Conservation (phyloP, 1,284 basidiomycete genomes). For the Trichosporon sp. region DNA sequence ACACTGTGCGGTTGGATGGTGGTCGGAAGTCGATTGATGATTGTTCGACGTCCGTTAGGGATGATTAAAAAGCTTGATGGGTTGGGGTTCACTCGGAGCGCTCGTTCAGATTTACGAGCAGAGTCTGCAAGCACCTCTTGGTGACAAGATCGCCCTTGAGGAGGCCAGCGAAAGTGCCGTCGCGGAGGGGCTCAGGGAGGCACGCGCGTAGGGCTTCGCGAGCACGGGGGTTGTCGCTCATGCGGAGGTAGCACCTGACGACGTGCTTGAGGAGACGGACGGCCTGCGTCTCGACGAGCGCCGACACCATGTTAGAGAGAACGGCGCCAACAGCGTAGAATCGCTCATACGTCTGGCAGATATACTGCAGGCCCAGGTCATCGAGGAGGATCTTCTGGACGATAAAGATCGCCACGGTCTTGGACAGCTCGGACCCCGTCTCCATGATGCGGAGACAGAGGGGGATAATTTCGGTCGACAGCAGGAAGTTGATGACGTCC, state of each 20-base stretch:
- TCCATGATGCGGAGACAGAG: slow-evolving; percentile 99
- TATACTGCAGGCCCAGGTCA: slow-evolving; percentile 96
- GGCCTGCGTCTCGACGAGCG: slow-evolving; percentile 95
- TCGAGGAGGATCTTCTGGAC: slow-evolving; percentile 99
- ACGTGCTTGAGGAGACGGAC: slow-evolving; percentile 97
- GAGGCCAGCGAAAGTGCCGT: slow-evolving; percentile 88
- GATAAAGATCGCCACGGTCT: slow-evolving; percentile 99
- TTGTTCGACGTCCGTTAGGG: not conserved
- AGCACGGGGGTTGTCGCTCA: slow-evolving; percentile 96
- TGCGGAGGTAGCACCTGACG: slow-evolving; percentile 91
- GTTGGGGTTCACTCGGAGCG: slow-evolving; percentile 48
- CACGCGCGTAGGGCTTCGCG: slow-evolving; percentile 94
- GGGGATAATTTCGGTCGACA: slow-evolving; percentile 99
- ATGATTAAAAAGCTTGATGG: not conserved
- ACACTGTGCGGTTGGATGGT: not conserved
- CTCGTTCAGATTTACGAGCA: slow-evolving; percentile 81
- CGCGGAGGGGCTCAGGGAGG: slow-evolving; percentile 92
- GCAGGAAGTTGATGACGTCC: slow-evolving; percentile 97
- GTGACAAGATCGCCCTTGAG: slow-evolving; percentile 97
- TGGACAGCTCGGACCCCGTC: slow-evolving; percentile 97
- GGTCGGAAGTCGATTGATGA: not conserved
- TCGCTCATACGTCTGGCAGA: slow-evolving; percentile 98
- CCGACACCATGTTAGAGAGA: slow-evolving; percentile 97
- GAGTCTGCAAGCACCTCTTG: slow-evolving; percentile 91
- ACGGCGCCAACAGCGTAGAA: slow-evolving; percentile 99